Conservation (phyloP, 345 rosid species). For the Erodium maritimum region DNA sequence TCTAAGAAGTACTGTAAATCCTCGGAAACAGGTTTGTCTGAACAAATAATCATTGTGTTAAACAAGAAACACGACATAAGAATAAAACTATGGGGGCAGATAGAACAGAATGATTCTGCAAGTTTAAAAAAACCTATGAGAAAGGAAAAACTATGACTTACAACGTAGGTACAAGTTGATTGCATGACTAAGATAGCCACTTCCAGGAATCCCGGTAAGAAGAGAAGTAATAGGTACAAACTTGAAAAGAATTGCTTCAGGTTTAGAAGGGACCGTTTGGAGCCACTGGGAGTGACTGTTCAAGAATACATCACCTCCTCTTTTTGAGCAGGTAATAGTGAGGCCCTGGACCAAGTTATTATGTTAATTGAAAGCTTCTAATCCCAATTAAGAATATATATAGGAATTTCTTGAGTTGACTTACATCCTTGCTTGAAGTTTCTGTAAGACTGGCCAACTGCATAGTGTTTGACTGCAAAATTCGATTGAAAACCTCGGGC, state of each 20-base stretch:
- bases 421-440: conserved; percentile 69
- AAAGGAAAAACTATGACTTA: conserved; percentile 20
- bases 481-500: conserved; percentile 45
- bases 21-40: conserved; percentile 50
- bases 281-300: conserved; percentile 57
- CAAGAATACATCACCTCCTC: conserved; percentile 53
- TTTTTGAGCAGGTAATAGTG: conserved; percentile 43
- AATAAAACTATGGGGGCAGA: neutral
- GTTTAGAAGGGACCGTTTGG: conserved; percentile 51
- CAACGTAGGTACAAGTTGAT: conserved; percentile 64
- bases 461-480: conserved; percentile 42
- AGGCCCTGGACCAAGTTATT: conserved; percentile 37
- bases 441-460: conserved; percentile 51
- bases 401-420: conserved; percentile 8
- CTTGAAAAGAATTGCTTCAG: conserved; percentile 58
- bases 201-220: conserved; percentile 55
- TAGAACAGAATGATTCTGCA: neutral
- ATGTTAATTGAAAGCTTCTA: neutral
- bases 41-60: neutral
- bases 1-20: conserved; percentile 57
- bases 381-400: neutral
- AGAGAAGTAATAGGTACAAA: conserved; percentile 68
- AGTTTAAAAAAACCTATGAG: neutral
- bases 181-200: conserved; percentile 70
- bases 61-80: neutral